Evolutionary conservation across 176 grass and related monocot genomes (phyloP), one percentile per base, ranked within the genome.

Genomic region (Avena atlantica): DNA sequence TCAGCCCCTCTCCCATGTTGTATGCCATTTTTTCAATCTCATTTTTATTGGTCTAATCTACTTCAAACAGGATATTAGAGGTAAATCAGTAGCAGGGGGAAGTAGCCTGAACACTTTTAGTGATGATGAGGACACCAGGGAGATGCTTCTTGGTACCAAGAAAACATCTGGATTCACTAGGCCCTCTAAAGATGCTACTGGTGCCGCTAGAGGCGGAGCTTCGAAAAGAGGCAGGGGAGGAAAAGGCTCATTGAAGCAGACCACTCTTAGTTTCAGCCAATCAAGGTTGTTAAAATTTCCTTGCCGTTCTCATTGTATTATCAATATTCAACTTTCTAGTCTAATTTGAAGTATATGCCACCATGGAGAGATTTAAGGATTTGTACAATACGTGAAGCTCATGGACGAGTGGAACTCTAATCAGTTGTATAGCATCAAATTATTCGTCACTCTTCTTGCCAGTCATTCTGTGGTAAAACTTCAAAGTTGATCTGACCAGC

Each of bases 41-140:
- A 21, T 71, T 19, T 52, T 82, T 80, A 21, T 70, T 81, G 31
- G 10, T 84, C 44, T 85, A 71, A 50, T 81, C 25, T 77, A 62
- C 69, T 86, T 75, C 12, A 73, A 73, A 16, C 86, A 93, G 91
- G 71, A 80, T 78, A 72, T 15, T 83, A 86, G 87, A 89, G 89
- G 74, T 19, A 93, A 91, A 91, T 78, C 81, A 85, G 66, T 84
- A 75, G 27, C 77, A 71, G 81, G 70, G 62, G 91, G 87, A 83
- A 93, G 77, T 71, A 89, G 61, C 69, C 27, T 77, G 48, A 88
- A 91, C 85, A 92, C 88, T 31, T 95, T 93, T 59, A 93, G 91
- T 76, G 91, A 93, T 68, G 93, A 95, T 49, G 91, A 95, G 65
- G 91, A 95, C 82, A 93, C 89, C 34, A 89, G 91, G 78, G 86